Evolutionary conservation across 169 alveolate genomes (phyloP).

Genomic region (Eimeria tenella): DNA sequence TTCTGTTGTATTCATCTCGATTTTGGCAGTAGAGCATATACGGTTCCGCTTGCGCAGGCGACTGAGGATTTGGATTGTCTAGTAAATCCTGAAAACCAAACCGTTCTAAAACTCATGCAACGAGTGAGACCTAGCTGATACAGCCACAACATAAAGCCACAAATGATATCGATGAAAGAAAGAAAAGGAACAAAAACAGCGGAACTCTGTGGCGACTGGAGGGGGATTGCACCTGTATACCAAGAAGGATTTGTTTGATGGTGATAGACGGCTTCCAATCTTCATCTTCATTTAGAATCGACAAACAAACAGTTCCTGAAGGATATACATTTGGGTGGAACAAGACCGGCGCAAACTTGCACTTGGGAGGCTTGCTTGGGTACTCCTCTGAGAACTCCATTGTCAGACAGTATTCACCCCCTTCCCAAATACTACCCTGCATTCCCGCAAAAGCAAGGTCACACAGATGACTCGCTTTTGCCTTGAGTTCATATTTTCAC

Average conservation of each 20-base stretch:
- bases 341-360: conserved; percentile 96
- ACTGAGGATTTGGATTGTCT: conserved; percentile 97
- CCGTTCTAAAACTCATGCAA: too few species aligned
- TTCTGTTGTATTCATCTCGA: conserved; percentile 92
- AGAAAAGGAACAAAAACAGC: neutral
- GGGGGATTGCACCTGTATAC: conserved; percentile 92
- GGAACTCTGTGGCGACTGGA: neutral
- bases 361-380: conserved; percentile 99
- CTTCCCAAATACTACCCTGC: conserved; percentile 97
- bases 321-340: conserved; percentile 99
- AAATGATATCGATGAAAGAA: neutral
- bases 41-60: conserved; percentile 99
- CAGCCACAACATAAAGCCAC: neutral
- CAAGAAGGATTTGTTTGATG: conserved; percentile 96
- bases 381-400: conserved; percentile 99
- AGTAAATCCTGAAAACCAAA: conserved; percentile 91
- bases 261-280: conserved; percentile 99
- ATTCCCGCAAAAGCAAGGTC: neutral
- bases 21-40: conserved; percentile 94
- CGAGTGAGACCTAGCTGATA: neutral
- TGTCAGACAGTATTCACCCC: conserved; percentile 96
- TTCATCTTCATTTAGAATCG: conserved; percentile 99
- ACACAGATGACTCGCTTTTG: neutral
- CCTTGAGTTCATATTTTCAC: too few species aligned
- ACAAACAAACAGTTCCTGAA: conserved; percentile 98